Evolutionary conservation across 805 yeast species (phyloP), one percentile per base, ranked within the genome.

Genomic region (Pichia californica): DNA sequence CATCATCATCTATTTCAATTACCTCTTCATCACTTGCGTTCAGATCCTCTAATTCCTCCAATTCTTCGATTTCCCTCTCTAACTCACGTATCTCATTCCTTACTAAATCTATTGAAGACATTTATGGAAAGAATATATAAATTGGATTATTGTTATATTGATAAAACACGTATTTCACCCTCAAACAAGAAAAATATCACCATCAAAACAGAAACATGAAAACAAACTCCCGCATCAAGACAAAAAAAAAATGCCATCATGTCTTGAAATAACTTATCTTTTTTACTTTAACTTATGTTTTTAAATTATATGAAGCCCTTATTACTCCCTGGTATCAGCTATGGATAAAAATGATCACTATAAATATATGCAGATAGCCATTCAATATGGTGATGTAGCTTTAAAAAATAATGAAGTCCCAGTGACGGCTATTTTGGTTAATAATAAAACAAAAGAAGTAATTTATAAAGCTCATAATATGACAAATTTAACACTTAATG

Each of bases 401-500:
- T 66, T 88, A 19, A 67, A 67, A 34, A 64, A 64, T n/a, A 76
- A 75, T 33, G 96, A 87, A 54, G 89, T 87, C 0, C 96, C 96
- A 0, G 94, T 88, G 1, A 88, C 93, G 1, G 84, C 94, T 54
- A 71, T 88, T 2, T 78, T 83, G 53, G 88, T 75, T 3, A 51
- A 62, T 52, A 47, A 71, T 27, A 11, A 10, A 25, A 41, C 48
- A 10, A 65, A 68, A 11, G 53, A 71, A 43, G 67, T 91, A 19
- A 64, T 91, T 9, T 85, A 88, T 18, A 69, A 71, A 42, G 96
- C 97, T 1, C 80, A 81, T 69, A 91, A 91, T 60, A 86, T 80
- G 56, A 91, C 98, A 8, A 91, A 91, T 56, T 70, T 79, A 20
- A 80, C 95, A 2, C 68, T 86, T 20, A 83, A 88, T 50, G 97